Evolutionary conservation across 495 filamentous ascomycete species (phyloP), one percentile per base, ranked within the genome.

Genomic region (Penicillium paxilli): DNA sequence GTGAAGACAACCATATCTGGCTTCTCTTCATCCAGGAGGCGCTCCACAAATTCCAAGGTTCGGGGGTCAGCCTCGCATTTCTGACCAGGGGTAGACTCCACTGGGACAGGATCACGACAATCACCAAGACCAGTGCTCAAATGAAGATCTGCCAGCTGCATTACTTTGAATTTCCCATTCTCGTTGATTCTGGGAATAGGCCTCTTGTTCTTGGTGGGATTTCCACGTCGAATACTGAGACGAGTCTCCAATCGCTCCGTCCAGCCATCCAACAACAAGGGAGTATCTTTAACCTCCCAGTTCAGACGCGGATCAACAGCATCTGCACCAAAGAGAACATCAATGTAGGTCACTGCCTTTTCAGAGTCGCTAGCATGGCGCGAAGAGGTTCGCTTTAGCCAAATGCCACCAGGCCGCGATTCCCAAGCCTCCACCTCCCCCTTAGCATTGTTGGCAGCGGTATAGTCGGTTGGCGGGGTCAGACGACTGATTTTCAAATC

Each of bases 101-200:
- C 76, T 0, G 92, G 93, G 55, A 92, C 79, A 28, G 87, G 83
- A 64, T 98, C 92, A 51, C 95, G 82, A 62, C 94, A 98, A 14
- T 65, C 58, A 6, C 95, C 94, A 5, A 90, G 77, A 24, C 95
- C 94, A 2, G 94, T 98, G 54, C 88, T 90, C 54, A 98, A 68
- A 71, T 98, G 94, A 49, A 96, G 63, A 77, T 98, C 94, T 41
- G 92, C 86, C 46, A 94, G 67, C 67, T 98, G 94, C 82, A 98
- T 86, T 53, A 98, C 95, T 74, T 97, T 98, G 72, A 98, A 97
- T 55, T 86, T 88, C n/a, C 92, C 92, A 67, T 95, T 88, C 23
- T 93, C 89, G 45, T 82, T 80, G 51, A 98, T 87, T 47, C 85
- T 80, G 12, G 87, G 89, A n/a, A 77, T 70, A 0, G 90, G 87